phyloP scores from a whole-genome alignment of 2,329 filamentous ascomycete genomes.

The Chaetomiaceae sp. region DNA sequence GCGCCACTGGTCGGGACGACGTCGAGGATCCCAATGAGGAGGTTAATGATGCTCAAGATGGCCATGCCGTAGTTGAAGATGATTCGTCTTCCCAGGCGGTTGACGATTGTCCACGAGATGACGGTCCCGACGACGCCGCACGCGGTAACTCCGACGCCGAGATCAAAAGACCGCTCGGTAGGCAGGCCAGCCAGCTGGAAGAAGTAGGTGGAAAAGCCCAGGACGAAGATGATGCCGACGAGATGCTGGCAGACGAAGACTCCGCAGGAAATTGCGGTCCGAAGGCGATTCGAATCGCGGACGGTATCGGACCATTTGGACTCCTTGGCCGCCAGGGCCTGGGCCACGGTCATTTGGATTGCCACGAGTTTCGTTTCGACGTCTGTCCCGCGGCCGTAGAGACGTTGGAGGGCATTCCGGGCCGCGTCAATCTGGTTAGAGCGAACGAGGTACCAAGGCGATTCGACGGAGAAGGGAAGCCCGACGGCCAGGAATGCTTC shows the following conservation, averaged over 20 bases:
- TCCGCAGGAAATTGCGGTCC: constrained; percentile 50
- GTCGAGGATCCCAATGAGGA: constrained; percentile 35
- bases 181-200: constrained; percentile 56
- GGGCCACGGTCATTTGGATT: too few species aligned
- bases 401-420: too few species aligned
- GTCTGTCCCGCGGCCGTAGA: too few species aligned
- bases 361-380: too few species aligned
- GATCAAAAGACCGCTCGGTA: too few species aligned
- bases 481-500: constrained; percentile 28
- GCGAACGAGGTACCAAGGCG: too few species aligned
- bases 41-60: constrained; percentile 42
- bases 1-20: constrained; percentile 26
- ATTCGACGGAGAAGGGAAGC: too few species aligned
- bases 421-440: too few species aligned
- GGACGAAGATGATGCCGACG: constrained; percentile 59
- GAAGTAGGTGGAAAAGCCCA: constrained; percentile 60
- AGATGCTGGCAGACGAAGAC: constrained; percentile 57
- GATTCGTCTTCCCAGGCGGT: constrained; percentile 45
- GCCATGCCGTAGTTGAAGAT: constrained; percentile 43
- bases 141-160: constrained; percentile 20
- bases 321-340: too few species aligned
- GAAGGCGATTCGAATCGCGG: too few species aligned
- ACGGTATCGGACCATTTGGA: too few species aligned
- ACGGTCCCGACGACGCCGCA: constrained; percentile 52
- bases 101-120: constrained; percentile 49